Percentiles rank a stretch among this genome's conserved stretches.
Conservation (phyloP, 2,329 filamentous ascomycete species). For the Phyllosticta capitalensis region DNA sequence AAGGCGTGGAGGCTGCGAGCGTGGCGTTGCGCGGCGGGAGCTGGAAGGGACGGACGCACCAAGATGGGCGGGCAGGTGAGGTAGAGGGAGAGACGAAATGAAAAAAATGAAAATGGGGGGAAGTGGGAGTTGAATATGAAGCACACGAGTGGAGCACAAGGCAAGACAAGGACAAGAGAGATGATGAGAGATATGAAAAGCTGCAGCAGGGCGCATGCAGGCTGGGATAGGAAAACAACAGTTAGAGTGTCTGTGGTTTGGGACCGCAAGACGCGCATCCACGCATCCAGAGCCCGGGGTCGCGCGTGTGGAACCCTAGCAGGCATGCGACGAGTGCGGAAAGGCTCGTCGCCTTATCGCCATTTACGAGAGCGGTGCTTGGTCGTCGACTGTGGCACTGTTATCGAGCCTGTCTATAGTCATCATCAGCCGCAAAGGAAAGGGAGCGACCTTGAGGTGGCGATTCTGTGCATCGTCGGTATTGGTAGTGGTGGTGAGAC, state of each 20-base stretch:
- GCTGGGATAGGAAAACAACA: not conserved
- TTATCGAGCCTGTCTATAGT: not conserved
- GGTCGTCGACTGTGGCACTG: not conserved
- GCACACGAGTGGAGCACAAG: not conserved
- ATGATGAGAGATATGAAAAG: not conserved
- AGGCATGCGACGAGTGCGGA: not conserved
- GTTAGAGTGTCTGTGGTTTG: not conserved
- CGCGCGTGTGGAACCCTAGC: not conserved
- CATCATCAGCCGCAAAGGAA: too few relatives aligned
- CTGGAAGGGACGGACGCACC: not conserved
- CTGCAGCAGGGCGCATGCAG: not conserved
- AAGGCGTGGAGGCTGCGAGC: not conserved
- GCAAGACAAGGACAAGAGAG: not conserved
- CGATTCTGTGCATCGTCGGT: too few relatives aligned
- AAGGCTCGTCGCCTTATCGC: not conserved
- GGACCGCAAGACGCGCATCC: not conserved
- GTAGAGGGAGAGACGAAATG: not conserved
- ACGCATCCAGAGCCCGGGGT: not conserved
- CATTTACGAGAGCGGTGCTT: not conserved
- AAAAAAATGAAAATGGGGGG: not conserved
- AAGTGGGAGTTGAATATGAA: not conserved
- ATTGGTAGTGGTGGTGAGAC: too few relatives aligned
- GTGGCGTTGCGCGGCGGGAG: not conserved
- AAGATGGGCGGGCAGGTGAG: not conserved
- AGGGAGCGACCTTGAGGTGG: too few relatives aligned